Evolutionary conservation across 1,284 basidiomycete species (phyloP), one percentile per base, ranked within the genome.

Genomic region (Clitocybe nebularis): DNA sequence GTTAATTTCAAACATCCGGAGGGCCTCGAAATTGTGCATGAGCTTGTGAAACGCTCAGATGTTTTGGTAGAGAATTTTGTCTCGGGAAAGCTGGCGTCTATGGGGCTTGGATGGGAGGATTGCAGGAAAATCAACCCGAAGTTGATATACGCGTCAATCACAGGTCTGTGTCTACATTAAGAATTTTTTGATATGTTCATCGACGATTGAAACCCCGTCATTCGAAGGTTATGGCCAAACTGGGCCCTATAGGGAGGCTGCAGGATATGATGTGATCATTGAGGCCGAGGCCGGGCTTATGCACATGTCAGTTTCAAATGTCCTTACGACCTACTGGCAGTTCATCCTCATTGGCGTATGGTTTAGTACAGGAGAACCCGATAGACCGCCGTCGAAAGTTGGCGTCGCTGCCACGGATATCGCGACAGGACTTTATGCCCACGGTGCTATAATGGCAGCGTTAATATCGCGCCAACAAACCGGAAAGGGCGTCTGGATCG

Each of bases 211-310:
- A 28, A 25, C 22, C 23, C 38, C 16, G 17, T 33, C 44, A 11
- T 36, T 39, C 44, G 23, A 51, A 92, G 93, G 93, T 13, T 96
- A 96, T 62, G 94, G 93, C 0, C 93, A 96, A 54, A 93, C 89
- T 0, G 93, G 93, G 1, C 93, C 93, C 3, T 95, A 86, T 56
- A 72, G 83, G 33, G 72, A 79, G 46, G 80, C 84, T 25, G 86
- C 92, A 9, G 93, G 93, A 4, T 95, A 95, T 63, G 92, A 95
- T 60, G 93, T 94, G 20, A 77, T 91, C 23, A 88, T 93, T 29
- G 90, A 93, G 60, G 92, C 83, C 8, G 91, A 95, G 65, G 92
- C 92, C 20, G 93, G 93, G 9, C 65, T 95, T 37, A 94, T 95
- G 91, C 91, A 94, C 63, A 94, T 94, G 84, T 89, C 41, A 46